Evolutionary conservation across 495 filamentous ascomycete genomes (phyloP), one percentile per base, ranked within the genome.

Genomic region (Aspergillus funiculosus): DNA sequence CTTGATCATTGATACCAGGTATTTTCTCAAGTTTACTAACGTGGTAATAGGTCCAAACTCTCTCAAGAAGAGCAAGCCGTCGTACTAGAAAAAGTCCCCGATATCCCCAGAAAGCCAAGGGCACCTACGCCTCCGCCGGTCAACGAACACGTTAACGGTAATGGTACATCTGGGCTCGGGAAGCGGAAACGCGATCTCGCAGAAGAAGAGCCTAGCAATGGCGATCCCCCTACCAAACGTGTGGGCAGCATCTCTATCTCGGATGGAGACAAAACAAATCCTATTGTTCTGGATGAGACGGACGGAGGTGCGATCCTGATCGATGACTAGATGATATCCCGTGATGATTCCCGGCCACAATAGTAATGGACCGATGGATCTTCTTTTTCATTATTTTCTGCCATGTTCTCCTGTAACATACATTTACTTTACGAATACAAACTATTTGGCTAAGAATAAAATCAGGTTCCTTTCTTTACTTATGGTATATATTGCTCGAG

Each of bases 231-330:
- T 27, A 38, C 61, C 2, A 81, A 81, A 52, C 68, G 72, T 8
- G 66, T 67, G 13, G 63, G 64, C 1, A 61, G 52, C 11, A 57
- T 48, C 14, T 52, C 63, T 4, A 22, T 46, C 4, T 38, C 55
- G 1, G 59, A 66, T 35, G 62, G 60, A 4, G 59, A 68, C 17
- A 59, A 56, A n/a, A 57, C 63, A 28, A 57, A 67, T 19, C 53
- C 72, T 24, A 68, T 79, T 14, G 54, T 79, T 14, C 36, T 76
- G 9, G 78, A 87, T 42, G 83, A 83, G 47, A 53, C 64, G 6
- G 71, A 67, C 1, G 77, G 75, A 26, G 85, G 84, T 15, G 80
- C 82, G 6, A 90, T 94, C 51, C 54, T 87, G 42, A 89, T 94
- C 18, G 84, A 89, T 60, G 74, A 82, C 38, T 78, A 32, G 53